Evolutionary conservation across 2,329 filamentous ascomycete genomes (phyloP).

Genomic region (Microdochium paspali): DNA sequence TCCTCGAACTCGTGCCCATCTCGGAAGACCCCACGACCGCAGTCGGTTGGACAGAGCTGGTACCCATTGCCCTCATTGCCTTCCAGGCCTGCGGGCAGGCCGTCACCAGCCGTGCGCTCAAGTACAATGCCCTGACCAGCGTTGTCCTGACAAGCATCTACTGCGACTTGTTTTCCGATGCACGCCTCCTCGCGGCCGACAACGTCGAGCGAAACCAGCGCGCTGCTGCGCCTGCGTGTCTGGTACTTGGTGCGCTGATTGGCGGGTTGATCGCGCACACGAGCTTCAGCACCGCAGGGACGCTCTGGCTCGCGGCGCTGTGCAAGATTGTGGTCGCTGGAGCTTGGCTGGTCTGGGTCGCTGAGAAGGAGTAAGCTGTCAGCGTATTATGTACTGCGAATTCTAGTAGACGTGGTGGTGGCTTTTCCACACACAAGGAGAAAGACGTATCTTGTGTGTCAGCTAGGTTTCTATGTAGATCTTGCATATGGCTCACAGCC

Average conservation of each 20-base stretch:
- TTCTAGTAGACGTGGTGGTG: too few relatives aligned
- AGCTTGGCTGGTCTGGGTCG: conserved; percentile 53
- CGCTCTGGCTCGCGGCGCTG: conserved; percentile 49
- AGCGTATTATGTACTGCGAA: too few relatives aligned
- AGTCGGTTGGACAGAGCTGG: conserved; percentile 48
- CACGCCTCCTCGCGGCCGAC: conserved; percentile 29
- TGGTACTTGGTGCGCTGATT: conserved; percentile 38
- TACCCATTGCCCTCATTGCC: conserved; percentile 60
- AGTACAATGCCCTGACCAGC: conserved; percentile 63
- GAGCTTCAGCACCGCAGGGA: conserved; percentile 36
- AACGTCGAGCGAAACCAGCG: conserved; percentile 43
- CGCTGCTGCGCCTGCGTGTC: conserved; percentile 35
- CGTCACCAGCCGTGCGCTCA: conserved; percentile 61
- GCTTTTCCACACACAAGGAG: too few relatives aligned
- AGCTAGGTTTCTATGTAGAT: too few relatives aligned
- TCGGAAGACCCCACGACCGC: conserved; percentile 27
- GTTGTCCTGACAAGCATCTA: conserved; percentile 77
- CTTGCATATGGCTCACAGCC: too few relatives aligned
- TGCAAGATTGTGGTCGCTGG: conserved; percentile 48
- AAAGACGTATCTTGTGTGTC: too few relatives aligned
- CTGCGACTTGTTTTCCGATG: conserved; percentile 68
- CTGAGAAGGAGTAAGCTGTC: conserved; percentile 19
- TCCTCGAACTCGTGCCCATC: conserved; percentile 38
- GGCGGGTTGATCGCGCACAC: conserved; percentile 41
- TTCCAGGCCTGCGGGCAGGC: conserved; percentile 75